Evolutionary conservation across 2,329 filamentous ascomycete species (phyloP), one percentile per base, ranked within the genome.

Genomic region (Fusarium abutilonis): DNA sequence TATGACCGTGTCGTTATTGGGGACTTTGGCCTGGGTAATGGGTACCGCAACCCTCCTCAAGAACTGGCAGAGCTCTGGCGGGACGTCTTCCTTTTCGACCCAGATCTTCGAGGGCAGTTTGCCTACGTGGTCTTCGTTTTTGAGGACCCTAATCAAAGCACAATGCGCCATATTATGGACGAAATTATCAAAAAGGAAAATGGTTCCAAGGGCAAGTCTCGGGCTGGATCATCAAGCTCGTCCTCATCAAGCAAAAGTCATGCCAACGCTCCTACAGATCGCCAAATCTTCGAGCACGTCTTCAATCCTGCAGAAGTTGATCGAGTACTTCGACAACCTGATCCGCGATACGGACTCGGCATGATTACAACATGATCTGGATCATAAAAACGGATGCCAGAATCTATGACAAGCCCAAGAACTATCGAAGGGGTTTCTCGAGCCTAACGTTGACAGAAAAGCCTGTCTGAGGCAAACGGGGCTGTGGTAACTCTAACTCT

Each of bases 61-160:
- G 86, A 89, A 72, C 78, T 89, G 50, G 86, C 86, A 31, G 82
- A 86, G 73, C 79, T 89, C 45, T 90, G 87, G 87, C 80, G 86
- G 41, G 86, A 90, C 62, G 78, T 88, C 10, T 79, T 89, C 39
- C 78, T 88, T 39, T 86, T 85, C 71, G 85, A 88, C 60, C 81
- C 84, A 0, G 86, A 88, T 53, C 81, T 89, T 34, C 79, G 83
- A 13, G 86, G 87, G 15, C 83, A 86, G 54, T 87, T 90, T 68
- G 74, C 79, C 48, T 83, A 85, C 63, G 83, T 89, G 29, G 80
- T 86, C 6, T 90, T 90, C 70, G 83, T 86, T 11, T 89, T 90
- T 62, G 86, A 89, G 63, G 83, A 88, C 55, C 74, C 78, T 4
- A 69, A 72, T 43, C 82, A 85, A 70, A 85, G 80, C 74, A 86